A percentile compares a stretch with the other conserved stretches of the same genome.
Conservation (phyloP, 208 protist species). For the Blastocrithidia nonstop region DNA sequence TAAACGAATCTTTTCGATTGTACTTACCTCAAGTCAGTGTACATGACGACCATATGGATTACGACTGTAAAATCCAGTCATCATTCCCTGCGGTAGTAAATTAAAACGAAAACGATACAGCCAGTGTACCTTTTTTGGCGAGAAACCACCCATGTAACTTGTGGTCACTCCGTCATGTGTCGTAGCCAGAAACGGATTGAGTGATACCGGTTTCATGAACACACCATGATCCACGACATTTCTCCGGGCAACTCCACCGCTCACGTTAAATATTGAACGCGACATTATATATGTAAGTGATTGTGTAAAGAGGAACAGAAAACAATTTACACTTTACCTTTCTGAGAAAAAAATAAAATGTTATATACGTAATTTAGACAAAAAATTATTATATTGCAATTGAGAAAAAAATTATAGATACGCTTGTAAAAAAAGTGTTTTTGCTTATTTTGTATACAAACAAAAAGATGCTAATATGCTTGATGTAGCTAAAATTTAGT, state of each 20-base stretch:
- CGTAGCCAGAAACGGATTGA: slow-evolving; percentile 52
- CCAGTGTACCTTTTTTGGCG: slow-evolving; percentile 49
- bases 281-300: slow-evolving; percentile 17
- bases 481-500: too few species aligned
- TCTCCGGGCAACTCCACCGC: slow-evolving; percentile 28
- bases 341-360: not conserved
- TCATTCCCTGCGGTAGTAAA: slow-evolving; percentile 38
- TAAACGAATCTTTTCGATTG: slow-evolving; percentile 65
- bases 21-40: slow-evolving; percentile 81
- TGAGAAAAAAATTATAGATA: slow-evolving; percentile 3
- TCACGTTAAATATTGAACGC: slow-evolving; percentile 27
- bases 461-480: too few species aligned
- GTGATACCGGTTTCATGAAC: slow-evolving; percentile 55
- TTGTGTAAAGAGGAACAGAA: not conserved
- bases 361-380: not conserved
- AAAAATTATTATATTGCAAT: not conserved
- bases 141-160: slow-evolving; percentile 55
- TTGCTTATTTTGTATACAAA: too few species aligned
- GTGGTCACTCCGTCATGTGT: slow-evolving; percentile 61
- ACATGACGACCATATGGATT: slow-evolving; percentile 72
- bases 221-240: slow-evolving; percentile 64
- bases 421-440: too few species aligned
- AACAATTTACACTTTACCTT: not conserved
- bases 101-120: slow-evolving; percentile 82
- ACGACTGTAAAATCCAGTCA: slow-evolving; percentile 58